phyloP scores from a whole-genome alignment of 768 basidiomycete genomes.

The Auricularia sp. region DNA sequence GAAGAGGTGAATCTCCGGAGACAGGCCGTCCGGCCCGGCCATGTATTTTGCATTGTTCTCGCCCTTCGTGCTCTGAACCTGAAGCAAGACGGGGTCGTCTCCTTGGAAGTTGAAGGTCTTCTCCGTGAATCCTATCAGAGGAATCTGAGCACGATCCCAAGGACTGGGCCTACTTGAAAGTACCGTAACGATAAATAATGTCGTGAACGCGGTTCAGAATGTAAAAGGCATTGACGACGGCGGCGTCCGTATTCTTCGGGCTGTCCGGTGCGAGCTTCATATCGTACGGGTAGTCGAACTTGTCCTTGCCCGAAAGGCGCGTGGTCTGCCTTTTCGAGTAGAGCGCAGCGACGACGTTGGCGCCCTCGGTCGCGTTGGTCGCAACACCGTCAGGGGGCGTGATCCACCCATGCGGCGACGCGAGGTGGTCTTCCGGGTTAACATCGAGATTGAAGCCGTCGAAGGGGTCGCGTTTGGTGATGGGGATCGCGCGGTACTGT shows the following conservation, averaged over 20 bases:
- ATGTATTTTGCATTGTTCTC: background rate
- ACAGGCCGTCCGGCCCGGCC: background rate
- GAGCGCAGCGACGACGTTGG: conserved; percentile 25
- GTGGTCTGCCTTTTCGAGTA: conserved; percentile 15
- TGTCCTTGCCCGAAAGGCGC: conserved; percentile 24
- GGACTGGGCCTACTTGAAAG: background rate
- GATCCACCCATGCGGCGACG: conserved; percentile 33
- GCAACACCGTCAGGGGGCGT: conserved; percentile 22
- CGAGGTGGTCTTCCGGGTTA: conserved; percentile 21
- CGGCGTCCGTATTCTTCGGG: conserved; percentile 8
- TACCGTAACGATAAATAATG: background rate
- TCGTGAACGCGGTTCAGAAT: conserved; percentile 3
- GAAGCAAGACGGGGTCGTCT: conserved; percentile 25
- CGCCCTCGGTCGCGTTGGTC: conserved; percentile 27
- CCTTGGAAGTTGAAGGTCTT: conserved; percentile 29
- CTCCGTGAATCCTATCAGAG: conserved; percentile 26
- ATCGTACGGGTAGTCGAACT: conserved; percentile 15
- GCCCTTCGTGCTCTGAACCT: conserved; percentile 11
- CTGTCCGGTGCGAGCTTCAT: conserved; percentile 22
- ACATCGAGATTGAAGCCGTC: background rate
- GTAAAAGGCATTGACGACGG: conserved; percentile 3
- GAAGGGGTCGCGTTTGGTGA: background rate
- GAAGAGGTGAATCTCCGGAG: background rate
- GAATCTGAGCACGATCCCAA: background rate
- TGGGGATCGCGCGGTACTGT: background rate